phyloP scores from a whole-genome alignment of 1,284 basidiomycete species.

The Moniliella sp. region DNA sequence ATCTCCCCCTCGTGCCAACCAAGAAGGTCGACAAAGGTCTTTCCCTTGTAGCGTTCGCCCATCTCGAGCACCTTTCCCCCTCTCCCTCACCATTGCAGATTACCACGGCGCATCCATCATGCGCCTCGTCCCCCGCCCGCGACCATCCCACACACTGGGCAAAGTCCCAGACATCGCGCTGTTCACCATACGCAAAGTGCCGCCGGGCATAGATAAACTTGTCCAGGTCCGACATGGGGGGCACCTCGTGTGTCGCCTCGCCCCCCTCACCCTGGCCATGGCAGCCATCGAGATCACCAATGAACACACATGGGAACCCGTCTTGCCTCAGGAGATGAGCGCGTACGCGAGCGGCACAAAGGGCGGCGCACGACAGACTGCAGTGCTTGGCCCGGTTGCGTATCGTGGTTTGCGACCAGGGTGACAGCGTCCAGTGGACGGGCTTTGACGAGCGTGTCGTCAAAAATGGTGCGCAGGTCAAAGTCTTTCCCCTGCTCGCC shows the following conservation, averaged over 20 bases:
- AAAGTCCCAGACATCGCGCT: conserved; percentile 31
- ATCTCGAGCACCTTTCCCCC: conserved; percentile 17
- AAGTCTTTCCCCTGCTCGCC: conserved; percentile 38
- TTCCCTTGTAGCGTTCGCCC: conserved; percentile 9
- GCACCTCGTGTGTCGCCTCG: conserved; percentile 3
- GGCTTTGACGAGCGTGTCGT: conserved; percentile 41
- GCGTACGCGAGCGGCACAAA: conserved; percentile 53
- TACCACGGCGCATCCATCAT: conserved; percentile 14
- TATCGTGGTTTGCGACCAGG: conserved; percentile 41
- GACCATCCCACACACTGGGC: conserved; percentile 16
- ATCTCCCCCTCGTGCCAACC: conserved; percentile 14
- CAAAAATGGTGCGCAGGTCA: conserved; percentile 42
- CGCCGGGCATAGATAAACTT: conserved; percentile 41
- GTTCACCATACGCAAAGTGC: conserved; percentile 41
- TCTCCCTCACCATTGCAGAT: conserved; percentile 13
- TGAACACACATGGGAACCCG: conserved; percentile 85
- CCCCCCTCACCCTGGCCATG: conserved; percentile 34
- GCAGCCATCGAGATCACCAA: conserved; percentile 55
- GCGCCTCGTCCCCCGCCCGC: conserved; percentile 8
- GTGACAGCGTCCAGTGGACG: conserved; percentile 44
- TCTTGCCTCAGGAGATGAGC: conserved; percentile 56
- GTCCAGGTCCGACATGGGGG: conserved; percentile 15
- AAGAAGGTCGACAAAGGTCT: conserved; percentile 14
- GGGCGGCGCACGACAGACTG: conserved; percentile 39
- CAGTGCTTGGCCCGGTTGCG: conserved; percentile 36